Base-by-base conservation (phyloP, 2,329 filamentous ascomycete genomes). In the Keithomyces neogunnii region DNA sequence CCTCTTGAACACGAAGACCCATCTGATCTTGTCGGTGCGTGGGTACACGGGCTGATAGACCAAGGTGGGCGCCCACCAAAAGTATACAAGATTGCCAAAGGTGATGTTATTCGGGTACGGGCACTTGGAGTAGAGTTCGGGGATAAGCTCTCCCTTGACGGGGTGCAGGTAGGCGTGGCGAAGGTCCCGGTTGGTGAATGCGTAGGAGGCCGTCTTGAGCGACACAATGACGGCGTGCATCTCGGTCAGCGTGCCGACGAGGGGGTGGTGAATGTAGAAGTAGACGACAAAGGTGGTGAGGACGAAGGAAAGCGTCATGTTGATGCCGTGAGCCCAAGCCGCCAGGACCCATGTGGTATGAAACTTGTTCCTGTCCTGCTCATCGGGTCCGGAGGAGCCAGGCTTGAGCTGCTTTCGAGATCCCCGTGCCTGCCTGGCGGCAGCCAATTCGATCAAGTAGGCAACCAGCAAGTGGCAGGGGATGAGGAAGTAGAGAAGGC, bases 41-140 rank as follows among this genome's bases (percentile, higher is more conserved):
- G 93, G 93, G 66, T 99, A 99, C 11, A 93, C 89, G 1, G 93
- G 93, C 72, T 99, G 93, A 67, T 99, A 99, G 44, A 97, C 86
- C 49, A 99, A 77, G 0, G 93, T 99, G 0, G 93, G 93, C 0
- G 92, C 93, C 84, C 91, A 92, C 92, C 93, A 97, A 68, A 99
- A 99, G 71, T 97, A 99, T 52, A 81, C 82, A 30, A 99, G 74
- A 65, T 97, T 99, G 48, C 77, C 71, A 59, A 96, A 77, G 3
- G 90, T 95, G 67, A 99, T 88, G 67, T 97, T 99, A 46, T 81
- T 71, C 0, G 93, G 93, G 65, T 99, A 99, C 0, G 92, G 88
- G 61, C 90, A 95, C 50, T 81, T 65, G 10, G 78, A 74, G 72
- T 97, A 99, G 29, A 97, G 75, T 38, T 88, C 84, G 1, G 93